phyloP scores from a whole-genome alignment of 2,329 filamentous ascomycete genomes.

The Fusarium graminum region DNA sequence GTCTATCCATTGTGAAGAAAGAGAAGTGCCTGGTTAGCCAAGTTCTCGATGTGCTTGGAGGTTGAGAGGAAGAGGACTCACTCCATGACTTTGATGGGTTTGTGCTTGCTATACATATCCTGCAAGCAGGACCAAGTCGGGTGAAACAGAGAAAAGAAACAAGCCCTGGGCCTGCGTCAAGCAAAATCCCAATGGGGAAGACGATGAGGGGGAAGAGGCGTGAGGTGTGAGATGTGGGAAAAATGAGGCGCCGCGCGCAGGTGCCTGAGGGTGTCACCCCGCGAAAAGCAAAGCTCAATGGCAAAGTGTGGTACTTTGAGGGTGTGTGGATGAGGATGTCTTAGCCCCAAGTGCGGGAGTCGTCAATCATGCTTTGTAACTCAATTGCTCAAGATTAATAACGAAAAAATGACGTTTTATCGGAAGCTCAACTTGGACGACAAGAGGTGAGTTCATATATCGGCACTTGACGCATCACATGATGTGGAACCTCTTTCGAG shows the following conservation, averaged over 20 bases:
- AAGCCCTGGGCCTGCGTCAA: conserved; percentile 29
- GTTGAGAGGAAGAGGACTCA: conserved; percentile 45
- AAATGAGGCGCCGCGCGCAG: conserved; percentile 29
- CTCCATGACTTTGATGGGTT: conserved; percentile 57
- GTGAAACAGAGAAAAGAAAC: conserved; percentile 7
- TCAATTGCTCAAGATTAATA: conserved; percentile 19
- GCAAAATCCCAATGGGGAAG: conserved; percentile 41
- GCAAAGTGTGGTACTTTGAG: conserved; percentile 34
- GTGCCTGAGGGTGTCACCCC: conserved; percentile 36
- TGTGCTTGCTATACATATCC: conserved; percentile 55
- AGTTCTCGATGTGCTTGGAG: conserved; percentile 8
- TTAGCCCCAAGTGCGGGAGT: conserved; percentile 11
- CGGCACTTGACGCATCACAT: conserved; percentile 13
- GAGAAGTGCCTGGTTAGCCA: conserved; percentile 29
- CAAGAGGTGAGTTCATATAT: conserved; percentile 11
- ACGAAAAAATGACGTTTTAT: conserved; percentile 23
- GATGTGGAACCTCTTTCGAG: conserved; percentile 15
- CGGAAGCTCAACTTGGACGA: neutral
- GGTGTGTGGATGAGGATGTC: conserved; percentile 11
- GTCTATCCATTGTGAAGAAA: conserved; percentile 51
- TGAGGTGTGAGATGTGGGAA: conserved; percentile 20
- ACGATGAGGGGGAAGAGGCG: conserved; percentile 34
- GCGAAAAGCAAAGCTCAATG: conserved; percentile 23
- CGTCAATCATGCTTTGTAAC: conserved; percentile 27
- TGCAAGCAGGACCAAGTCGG: conserved; percentile 21